Percentiles rank a stretch among this genome's conserved stretches.
Evolutionary conservation across 2,329 filamentous ascomycete genomes (phyloP).

Genomic region (Endothia cerciana): DNA sequence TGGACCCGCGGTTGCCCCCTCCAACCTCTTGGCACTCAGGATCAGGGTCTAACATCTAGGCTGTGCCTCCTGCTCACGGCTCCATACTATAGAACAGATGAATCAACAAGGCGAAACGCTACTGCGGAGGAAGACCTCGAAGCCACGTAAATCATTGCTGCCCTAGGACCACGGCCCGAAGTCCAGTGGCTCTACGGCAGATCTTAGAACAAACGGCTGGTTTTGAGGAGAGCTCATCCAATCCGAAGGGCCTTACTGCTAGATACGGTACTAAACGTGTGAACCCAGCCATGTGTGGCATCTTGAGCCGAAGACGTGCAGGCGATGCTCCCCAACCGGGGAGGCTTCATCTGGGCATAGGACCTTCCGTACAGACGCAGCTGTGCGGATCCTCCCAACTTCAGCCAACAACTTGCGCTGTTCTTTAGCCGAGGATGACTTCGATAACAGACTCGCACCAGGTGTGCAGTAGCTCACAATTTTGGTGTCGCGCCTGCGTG

Average conservation of each 20-base stretch:
- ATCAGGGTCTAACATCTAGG: background rate
- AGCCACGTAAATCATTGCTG: background rate
- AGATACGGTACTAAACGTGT: background rate
- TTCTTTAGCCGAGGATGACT: constrained; percentile 3
- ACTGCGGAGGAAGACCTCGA: background rate
- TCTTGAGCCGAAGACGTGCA: background rate
- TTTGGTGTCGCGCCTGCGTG: constrained; percentile 1
- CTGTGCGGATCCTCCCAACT: background rate
- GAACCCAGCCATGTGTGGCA: background rate
- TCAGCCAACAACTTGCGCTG: background rate
- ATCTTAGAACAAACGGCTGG: background rate
- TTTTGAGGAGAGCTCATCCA: background rate
- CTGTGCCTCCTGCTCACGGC: background rate
- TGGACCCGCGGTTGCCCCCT: background rate
- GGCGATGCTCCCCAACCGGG: background rate
- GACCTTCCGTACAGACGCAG: background rate
- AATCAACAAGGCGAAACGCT: background rate
- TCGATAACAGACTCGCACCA: background rate
- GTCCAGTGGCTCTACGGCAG: background rate
- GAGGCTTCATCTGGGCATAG: constrained; percentile 3
- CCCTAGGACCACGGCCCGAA: background rate
- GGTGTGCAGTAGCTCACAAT: constrained; percentile 4
- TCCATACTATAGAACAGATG: background rate
- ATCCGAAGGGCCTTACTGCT: background rate
- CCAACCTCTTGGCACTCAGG: background rate